Evolutionary conservation across 208 protist genomes (phyloP).

Genomic region (Acanthamoeba lenticulata): DNA sequence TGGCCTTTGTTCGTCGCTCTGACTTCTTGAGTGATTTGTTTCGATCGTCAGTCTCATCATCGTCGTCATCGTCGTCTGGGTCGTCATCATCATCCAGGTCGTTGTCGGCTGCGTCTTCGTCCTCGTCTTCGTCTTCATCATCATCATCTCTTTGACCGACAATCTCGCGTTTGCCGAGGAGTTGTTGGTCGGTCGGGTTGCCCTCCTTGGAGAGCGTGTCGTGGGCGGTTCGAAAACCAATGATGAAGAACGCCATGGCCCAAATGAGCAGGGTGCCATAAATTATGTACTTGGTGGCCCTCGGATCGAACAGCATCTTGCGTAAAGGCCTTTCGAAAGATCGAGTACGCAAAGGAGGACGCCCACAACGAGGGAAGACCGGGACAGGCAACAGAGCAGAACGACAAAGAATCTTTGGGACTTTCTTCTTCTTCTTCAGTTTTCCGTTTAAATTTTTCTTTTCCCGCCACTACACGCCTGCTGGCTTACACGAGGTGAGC

Average conservation of each 20-base stretch:
- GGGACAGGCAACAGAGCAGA: too few species aligned
- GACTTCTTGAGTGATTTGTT: neutral
- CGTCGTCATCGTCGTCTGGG: neutral
- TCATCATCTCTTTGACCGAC: neutral
- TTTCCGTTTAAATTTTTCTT: neutral
- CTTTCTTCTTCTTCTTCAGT: neutral
- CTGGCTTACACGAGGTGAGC: neutral
- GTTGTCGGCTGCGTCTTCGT: neutral
- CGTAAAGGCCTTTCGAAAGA: too few species aligned
- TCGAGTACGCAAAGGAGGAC: too few species aligned
- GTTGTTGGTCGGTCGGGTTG: neutral
- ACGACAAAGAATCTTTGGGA: too few species aligned
- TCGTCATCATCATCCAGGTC: neutral
- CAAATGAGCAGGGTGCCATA: neutral
- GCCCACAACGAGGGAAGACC: too few species aligned
- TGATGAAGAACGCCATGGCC: slow-evolving; percentile 16
- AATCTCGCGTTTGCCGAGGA: neutral
- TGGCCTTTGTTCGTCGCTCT: neutral
- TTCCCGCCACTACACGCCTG: neutral
- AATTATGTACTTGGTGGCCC: neutral
- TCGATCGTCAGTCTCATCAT: neutral
- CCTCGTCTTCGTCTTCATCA: neutral
- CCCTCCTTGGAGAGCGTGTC: neutral
- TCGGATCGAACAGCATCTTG: slow-evolving; percentile 47
- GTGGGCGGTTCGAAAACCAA: neutral